Evolutionary conservation across 2,329 filamentous ascomycete genomes (phyloP).

Genomic region (Fusarium cyanostomum): DNA sequence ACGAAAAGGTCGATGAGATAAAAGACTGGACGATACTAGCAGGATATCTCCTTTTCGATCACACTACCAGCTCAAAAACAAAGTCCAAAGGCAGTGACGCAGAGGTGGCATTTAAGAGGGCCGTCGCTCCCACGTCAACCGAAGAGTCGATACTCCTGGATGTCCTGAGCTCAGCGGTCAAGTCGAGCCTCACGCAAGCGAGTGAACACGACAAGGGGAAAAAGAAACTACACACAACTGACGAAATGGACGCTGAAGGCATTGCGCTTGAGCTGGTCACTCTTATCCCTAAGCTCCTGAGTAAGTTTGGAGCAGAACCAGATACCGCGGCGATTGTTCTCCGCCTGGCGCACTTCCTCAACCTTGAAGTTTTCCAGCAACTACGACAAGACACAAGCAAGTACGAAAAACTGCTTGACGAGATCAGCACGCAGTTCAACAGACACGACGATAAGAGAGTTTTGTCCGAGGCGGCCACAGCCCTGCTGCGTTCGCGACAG

Average conservation of each 20-base stretch:
- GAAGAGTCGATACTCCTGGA: slow-evolving; percentile 91
- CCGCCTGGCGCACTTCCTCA: slow-evolving; percentile 84
- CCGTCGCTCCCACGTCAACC: slow-evolving; percentile 75
- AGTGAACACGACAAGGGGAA: slow-evolving; percentile 71
- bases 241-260: slow-evolving; percentile 78
- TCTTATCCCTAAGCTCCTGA: slow-evolving; percentile 85
- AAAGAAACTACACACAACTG: slow-evolving; percentile 67
- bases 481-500: slow-evolving; percentile 84
- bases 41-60: slow-evolving; percentile 91
- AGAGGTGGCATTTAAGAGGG: slow-evolving; percentile 72
- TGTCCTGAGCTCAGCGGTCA: slow-evolving; percentile 84
- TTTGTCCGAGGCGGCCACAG: slow-evolving; percentile 81
- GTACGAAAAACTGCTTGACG: slow-evolving; percentile 84
- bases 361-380: slow-evolving; percentile 88
- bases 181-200: slow-evolving; percentile 73
- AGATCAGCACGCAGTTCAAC: slow-evolving; percentile 93
- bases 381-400: slow-evolving; percentile 85
- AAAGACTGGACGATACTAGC: slow-evolving; percentile 88
- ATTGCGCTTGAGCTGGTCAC: slow-evolving; percentile 80
- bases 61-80: slow-evolving; percentile 71
- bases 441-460: slow-evolving; percentile 90
- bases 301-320: slow-evolving; percentile 91
- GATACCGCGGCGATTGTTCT: slow-evolving; percentile 87
- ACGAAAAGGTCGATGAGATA: slow-evolving; percentile 82
- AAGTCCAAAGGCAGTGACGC: slow-evolving; percentile 62